phyloP scores from a whole-genome alignment of 2,329 filamentous ascomycete genomes.

The Nigrograna mackinnonii region DNA sequence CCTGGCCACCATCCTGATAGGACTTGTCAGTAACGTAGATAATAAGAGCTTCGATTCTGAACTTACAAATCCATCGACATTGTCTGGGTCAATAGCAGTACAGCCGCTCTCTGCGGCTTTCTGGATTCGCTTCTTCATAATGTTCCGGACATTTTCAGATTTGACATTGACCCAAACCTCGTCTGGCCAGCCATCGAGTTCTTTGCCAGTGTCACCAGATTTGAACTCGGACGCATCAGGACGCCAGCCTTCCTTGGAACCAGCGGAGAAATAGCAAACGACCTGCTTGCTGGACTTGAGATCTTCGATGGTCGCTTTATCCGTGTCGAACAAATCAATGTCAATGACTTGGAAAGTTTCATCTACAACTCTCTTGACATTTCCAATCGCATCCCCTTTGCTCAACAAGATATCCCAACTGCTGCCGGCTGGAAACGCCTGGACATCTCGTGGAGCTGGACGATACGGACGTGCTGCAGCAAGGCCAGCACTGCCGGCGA shows the following conservation, averaged over 20 bases:
- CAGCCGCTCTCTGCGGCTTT: conserved; percentile 64
- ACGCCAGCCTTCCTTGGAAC: conserved; percentile 66
- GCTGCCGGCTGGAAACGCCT: conserved; percentile 11
- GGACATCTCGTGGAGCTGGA: conserved; percentile 3
- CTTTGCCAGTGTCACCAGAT: conserved; percentile 57
- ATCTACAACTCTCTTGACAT: conserved; percentile 52
- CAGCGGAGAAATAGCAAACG: conserved; percentile 75
- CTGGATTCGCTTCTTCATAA: conserved; percentile 65
- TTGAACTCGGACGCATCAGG: conserved; percentile 46
- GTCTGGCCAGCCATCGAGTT: conserved; percentile 64
- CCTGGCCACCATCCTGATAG: conserved; percentile 51
- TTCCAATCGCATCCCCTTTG: conserved; percentile 3
- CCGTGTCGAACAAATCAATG: conserved; percentile 60
- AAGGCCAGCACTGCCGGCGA: conserved; percentile 5
- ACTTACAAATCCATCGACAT: conserved; percentile 65
- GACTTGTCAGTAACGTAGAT: conserved; percentile 3
- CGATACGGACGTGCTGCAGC: conserved; percentile 7
- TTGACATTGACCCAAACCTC: conserved; percentile 69
- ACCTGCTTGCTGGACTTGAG: conserved; percentile 57
- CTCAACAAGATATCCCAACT: conserved; percentile 17
- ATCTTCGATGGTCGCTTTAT: conserved; percentile 45
- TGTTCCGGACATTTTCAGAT: conserved; percentile 59
- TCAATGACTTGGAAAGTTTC: conserved; percentile 60
- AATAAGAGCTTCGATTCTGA: not conserved
- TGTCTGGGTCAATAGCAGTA: conserved; percentile 70